These are phyloP conservation scores for Termitomyces sp. DNA, from an alignment of 768 basidiomycete species.

Conservation along the genomic window DNA sequence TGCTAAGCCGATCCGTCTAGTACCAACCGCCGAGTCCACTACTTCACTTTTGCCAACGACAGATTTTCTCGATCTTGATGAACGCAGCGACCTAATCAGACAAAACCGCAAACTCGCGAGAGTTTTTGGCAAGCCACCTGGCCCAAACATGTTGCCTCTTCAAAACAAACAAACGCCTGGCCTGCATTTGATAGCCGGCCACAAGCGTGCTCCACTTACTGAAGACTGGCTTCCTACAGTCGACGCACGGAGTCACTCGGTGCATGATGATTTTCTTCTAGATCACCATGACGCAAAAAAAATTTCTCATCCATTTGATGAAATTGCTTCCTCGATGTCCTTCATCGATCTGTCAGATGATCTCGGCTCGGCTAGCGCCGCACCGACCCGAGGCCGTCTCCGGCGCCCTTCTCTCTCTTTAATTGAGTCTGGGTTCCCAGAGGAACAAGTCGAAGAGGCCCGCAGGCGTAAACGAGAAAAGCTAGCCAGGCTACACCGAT, in stretches of 20 bases:
- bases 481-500: slow-evolving; percentile 78
- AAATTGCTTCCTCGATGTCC: slow-evolving; percentile 32
- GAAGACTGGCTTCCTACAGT: slow-evolving; percentile 26
- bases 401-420: slow-evolving; percentile 33
- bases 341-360: slow-evolving; percentile 73
- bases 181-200: slow-evolving; percentile 15
- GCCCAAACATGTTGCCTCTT: slow-evolving; percentile 30
- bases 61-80: slow-evolving; percentile 56
- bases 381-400: slow-evolving; percentile 17
- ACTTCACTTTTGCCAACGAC: slow-evolving; percentile 46
- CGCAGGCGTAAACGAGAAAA: slow-evolving; percentile 67
- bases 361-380: slow-evolving; percentile 22
- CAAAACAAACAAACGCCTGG: slow-evolving; percentile 1
- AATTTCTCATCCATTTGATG: slow-evolving; percentile 14
- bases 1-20: slow-evolving; percentile 16
- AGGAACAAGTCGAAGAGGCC: slow-evolving; percentile 55
- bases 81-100: slow-evolving; percentile 67
- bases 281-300: slow-evolving; percentile 10
- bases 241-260: slow-evolving; percentile 46
- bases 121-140: slow-evolving; percentile 69
- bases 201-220: slow-evolving; percentile 15
- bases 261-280: slow-evolving; percentile 35
- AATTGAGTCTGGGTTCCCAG: slow-evolving; percentile 42
- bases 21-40: slow-evolving; percentile 11
- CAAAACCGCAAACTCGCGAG: slow-evolving; percentile 77